These are phyloP conservation scores for Cairneyella variabilis DNA, from an alignment of 495 filamentous ascomycete species.

Conservation along the genomic window DNA sequence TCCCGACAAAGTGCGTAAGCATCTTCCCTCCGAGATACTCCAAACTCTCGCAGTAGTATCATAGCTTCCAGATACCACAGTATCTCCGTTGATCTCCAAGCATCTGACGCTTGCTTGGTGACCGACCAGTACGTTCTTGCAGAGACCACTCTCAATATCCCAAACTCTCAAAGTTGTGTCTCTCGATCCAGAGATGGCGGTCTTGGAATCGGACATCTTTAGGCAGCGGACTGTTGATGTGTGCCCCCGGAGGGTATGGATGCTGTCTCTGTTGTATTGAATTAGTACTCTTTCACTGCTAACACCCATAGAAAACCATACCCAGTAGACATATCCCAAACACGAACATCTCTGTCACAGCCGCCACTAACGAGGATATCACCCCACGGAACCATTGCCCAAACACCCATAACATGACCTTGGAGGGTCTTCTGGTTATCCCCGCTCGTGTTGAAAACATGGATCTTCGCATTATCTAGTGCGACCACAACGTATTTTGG, in stretches of 20 bases:
- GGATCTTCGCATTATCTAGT: slow-evolving; percentile 96
- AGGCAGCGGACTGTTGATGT: slow-evolving; percentile 95
- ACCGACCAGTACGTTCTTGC: slow-evolving; percentile 86
- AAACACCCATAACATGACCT: slow-evolving; percentile 98
- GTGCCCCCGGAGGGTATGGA: slow-evolving; percentile 87
- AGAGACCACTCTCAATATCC: slow-evolving; percentile 84
- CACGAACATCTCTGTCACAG: slow-evolving; percentile 93
- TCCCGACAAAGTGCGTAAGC: slow-evolving; percentile 81
- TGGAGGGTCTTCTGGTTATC: slow-evolving; percentile 82
- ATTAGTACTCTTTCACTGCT: slow-evolving; percentile 25
- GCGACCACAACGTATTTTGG: slow-evolving; percentile 96
- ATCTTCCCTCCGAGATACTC: slow-evolving; percentile 92
- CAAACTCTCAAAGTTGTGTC: slow-evolving; percentile 94
- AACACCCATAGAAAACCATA: slow-evolving; percentile 41
- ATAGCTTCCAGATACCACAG: slow-evolving; percentile 94
- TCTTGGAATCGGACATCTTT: slow-evolving; percentile 92
- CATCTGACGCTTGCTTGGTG: slow-evolving; percentile 97
- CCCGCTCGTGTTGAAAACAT: slow-evolving; percentile 92
- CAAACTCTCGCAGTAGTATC: slow-evolving; percentile 96
- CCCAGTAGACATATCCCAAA: slow-evolving; percentile 97
- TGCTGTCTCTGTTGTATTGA: slow-evolving; percentile 44
- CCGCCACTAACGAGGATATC: slow-evolving; percentile 94
- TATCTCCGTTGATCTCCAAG: slow-evolving; percentile 90
- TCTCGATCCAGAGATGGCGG: slow-evolving; percentile 91
- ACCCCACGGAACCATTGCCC: slow-evolving; percentile 99